Percentiles rank a stretch among this genome's conserved stretches.
These are phyloP conservation scores for Aspergillus sp. DNA, from an alignment of 2,329 filamentous ascomycete species.

Conservation along the genomic window DNA sequence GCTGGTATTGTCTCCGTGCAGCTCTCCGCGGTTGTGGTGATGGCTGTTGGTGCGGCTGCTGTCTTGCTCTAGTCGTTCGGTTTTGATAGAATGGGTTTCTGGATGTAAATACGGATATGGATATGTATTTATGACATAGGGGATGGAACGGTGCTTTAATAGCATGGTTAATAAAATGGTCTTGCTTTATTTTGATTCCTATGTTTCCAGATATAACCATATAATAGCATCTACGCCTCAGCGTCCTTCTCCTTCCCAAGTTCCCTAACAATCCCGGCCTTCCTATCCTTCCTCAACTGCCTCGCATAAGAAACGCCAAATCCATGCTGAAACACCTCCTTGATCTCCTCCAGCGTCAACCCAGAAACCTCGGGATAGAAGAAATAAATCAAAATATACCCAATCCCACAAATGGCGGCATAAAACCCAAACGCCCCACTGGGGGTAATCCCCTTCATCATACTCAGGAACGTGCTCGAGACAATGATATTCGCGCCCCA, in stretches of 20 bases:
- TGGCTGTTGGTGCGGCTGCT: constrained; percentile 17
- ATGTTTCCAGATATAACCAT: too few species aligned
- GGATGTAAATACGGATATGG: not conserved
- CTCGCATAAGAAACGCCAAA: constrained; percentile 48
- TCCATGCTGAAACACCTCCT: constrained; percentile 54
- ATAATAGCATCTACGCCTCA: too few species aligned
- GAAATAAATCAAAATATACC: constrained; percentile 40
- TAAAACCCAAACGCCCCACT: constrained; percentile 55
- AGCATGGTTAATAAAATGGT: too few species aligned
- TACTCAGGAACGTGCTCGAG: constrained; percentile 51
- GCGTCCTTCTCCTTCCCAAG: too few species aligned
- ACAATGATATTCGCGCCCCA: constrained; percentile 54
- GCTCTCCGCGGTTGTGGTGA: constrained; percentile 9
- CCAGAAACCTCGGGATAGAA: constrained; percentile 28
- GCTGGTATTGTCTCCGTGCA: constrained; percentile 10
- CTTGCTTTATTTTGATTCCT: too few species aligned
- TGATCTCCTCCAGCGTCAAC: constrained; percentile 23
- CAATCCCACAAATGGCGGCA: constrained; percentile 50
- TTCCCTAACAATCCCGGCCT: not conserved
- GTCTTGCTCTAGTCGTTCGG: not conserved
- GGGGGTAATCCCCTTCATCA: constrained; percentile 52
- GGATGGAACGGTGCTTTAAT: too few species aligned
- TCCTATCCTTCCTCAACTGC: constrained; percentile 39
- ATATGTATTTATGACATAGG: too few species aligned
- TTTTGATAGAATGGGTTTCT: not conserved